Percentiles rank a stretch among this genome's conserved stretches.
Evolutionary conservation across 768 basidiomycete species (phyloP).

Genomic region (Nidularia sp.): DNA sequence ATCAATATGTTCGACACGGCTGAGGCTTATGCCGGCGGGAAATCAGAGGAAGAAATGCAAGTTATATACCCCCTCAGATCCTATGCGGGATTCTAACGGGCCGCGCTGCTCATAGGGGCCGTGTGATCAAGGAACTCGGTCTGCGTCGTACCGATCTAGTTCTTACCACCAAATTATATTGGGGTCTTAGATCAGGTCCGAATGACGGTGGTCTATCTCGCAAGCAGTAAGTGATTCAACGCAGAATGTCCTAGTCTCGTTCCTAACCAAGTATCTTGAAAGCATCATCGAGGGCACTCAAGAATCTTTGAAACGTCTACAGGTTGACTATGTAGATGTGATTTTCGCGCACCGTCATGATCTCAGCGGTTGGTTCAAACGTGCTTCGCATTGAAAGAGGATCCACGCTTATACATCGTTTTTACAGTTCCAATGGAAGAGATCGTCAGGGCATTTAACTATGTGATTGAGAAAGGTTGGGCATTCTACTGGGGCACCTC

Average conservation of each 20-base stretch:
- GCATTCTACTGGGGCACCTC: constrained; percentile 74
- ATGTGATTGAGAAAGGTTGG: constrained; percentile 70
- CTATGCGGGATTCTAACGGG: not conserved
- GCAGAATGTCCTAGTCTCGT: not conserved
- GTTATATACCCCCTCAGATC: constrained; percentile 7
- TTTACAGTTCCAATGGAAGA: constrained; percentile 64
- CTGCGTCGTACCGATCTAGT: constrained; percentile 65
- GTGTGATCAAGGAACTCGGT: constrained; percentile 70
- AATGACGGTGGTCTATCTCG: constrained; percentile 54
- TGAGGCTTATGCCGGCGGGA: constrained; percentile 59
- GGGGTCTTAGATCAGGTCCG: constrained; percentile 58
- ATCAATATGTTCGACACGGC: constrained; percentile 78
- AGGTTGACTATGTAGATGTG: constrained; percentile 73
- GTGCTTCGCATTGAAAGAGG: not conserved
- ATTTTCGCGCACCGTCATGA: constrained; percentile 71
- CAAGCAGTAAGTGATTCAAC: constrained; percentile 44
- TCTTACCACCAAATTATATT: constrained; percentile 80
- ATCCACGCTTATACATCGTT: not conserved
- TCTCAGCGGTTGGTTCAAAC: constrained; percentile 33
- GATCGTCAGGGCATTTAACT: constrained; percentile 78
- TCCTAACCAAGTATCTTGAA: not conserved
- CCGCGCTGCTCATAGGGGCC: constrained; percentile 38
- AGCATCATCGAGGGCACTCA: constrained; percentile 75
- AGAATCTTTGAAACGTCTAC: constrained; percentile 62
- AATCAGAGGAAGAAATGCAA: constrained; percentile 73